phyloP scores from a whole-genome alignment of 2,329 filamentous ascomycete genomes.

The Fusarium veterinarium region DNA sequence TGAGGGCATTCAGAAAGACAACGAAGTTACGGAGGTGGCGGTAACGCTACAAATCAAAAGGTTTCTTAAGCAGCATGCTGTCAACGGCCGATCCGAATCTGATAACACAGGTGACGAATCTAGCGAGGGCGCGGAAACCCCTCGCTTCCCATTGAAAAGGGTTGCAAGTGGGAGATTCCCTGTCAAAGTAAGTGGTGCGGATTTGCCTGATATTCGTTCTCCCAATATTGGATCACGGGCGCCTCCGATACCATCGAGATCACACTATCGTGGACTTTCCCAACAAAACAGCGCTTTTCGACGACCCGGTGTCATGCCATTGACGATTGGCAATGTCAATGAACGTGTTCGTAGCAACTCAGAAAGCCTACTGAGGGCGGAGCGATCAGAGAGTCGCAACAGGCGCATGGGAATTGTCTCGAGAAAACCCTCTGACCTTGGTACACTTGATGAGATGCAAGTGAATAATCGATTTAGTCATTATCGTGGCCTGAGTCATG shows the following conservation, averaged over 20 bases:
- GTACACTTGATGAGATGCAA: slow-evolving; percentile 71
- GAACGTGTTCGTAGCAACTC: slow-evolving; percentile 76
- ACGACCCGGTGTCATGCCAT: slow-evolving; percentile 77
- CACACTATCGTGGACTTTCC: slow-evolving; percentile 81
- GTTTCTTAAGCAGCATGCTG: slow-evolving; percentile 65
- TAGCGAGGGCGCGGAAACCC: slow-evolving; percentile 83
- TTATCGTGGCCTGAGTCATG: slow-evolving; percentile 74
- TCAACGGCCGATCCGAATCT: slow-evolving; percentile 63
- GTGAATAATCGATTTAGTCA: slow-evolving; percentile 74
- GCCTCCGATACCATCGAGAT: slow-evolving; percentile 80
- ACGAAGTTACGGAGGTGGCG: slow-evolving; percentile 71
- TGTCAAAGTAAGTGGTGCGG: slow-evolving; percentile 78
- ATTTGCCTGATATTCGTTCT: slow-evolving; percentile 74
- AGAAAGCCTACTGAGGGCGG: slow-evolving; percentile 66
- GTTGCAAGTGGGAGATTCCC: slow-evolving; percentile 74
- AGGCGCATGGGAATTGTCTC: slow-evolving; percentile 74
- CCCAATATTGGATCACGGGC: slow-evolving; percentile 70
- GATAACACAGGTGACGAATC: slow-evolving; percentile 70
- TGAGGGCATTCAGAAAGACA: slow-evolving; percentile 65
- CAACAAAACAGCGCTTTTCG: slow-evolving; percentile 74
- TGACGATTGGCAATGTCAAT: slow-evolving; percentile 75
- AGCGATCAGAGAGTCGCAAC: slow-evolving; percentile 65
- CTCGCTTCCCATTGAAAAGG: slow-evolving; percentile 74
- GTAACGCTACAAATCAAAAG: slow-evolving; percentile 72
- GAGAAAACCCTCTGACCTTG: slow-evolving; percentile 69